These are phyloP conservation scores for Ascochyta viciae-villosae DNA, from an alignment of 2,329 filamentous ascomycete genomes.

Conservation along the genomic window DNA sequence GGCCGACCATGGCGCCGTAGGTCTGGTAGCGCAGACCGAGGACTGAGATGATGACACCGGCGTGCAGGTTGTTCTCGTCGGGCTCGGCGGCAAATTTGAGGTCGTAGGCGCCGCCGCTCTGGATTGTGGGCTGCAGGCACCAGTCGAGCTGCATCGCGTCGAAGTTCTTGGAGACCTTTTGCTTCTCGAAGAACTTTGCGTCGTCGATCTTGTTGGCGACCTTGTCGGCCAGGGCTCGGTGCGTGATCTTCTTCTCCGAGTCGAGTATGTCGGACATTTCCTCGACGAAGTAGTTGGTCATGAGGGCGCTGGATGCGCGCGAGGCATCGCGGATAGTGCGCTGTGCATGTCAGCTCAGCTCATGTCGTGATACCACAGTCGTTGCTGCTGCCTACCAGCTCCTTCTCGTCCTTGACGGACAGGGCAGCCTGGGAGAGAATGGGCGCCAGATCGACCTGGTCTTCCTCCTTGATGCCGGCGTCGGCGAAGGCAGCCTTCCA, in stretches of 20 bases:
- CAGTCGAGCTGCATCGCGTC: slow-evolving; percentile 91
- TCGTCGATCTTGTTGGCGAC: slow-evolving; percentile 93
- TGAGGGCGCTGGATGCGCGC: slow-evolving; percentile 89
- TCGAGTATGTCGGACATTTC: slow-evolving; percentile 97
- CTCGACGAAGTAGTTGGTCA: slow-evolving; percentile 96
- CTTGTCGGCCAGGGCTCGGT: slow-evolving; percentile 83
- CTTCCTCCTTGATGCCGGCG: slow-evolving; percentile 77
- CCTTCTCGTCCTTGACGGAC: slow-evolving; percentile 92
- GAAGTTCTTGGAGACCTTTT: slow-evolving; percentile 84
- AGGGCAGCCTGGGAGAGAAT: slow-evolving; percentile 86
- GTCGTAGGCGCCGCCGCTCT: slow-evolving; percentile 96
- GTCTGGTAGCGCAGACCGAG: slow-evolving; percentile 95
- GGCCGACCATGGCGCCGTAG: slow-evolving; percentile 89
- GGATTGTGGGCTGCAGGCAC: slow-evolving; percentile 87
- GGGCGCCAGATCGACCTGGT: slow-evolving; percentile 84
- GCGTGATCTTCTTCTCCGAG: slow-evolving; percentile 95
- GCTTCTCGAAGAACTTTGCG: slow-evolving; percentile 88
- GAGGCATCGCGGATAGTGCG: slow-evolving; percentile 94
- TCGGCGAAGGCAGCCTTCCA: slow-evolving; percentile 87
- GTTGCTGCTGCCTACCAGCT: slow-evolving; percentile 64
- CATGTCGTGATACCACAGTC: neutral
- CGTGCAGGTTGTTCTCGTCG: slow-evolving; percentile 81
- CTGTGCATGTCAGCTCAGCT: slow-evolving; percentile 43
- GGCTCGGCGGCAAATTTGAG: slow-evolving; percentile 79
- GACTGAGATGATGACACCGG: slow-evolving; percentile 91